Evolutionary conservation across 352 stramenopile genomes (phyloP).

Genomic region (Globisporangium spinosum): DNA sequence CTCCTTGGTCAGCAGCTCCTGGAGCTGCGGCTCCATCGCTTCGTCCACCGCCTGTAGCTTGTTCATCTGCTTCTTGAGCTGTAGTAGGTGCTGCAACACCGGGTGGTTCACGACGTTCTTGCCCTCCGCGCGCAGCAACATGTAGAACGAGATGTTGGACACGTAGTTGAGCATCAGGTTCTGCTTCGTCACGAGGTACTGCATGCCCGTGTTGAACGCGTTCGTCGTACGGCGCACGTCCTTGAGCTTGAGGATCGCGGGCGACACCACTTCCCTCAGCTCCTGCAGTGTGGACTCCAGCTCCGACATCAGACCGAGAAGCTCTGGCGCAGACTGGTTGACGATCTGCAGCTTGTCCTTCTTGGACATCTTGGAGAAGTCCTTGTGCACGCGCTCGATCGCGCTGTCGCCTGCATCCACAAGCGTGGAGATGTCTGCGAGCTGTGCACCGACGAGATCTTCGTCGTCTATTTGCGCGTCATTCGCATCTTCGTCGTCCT

Average conservation of each 20-base stretch:
- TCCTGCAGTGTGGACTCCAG: slow-evolving; percentile 64
- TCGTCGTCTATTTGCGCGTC: slow-evolving; percentile 48
- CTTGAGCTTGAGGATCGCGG: slow-evolving; percentile 70
- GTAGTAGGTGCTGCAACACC: slow-evolving; percentile 70
- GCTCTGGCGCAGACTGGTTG: slow-evolving; percentile 73
- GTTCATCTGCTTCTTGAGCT: slow-evolving; percentile 74
- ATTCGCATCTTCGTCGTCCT: slow-evolving; percentile 32
- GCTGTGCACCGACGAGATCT: slow-evolving; percentile 57
- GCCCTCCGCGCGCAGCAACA: slow-evolving; percentile 72
- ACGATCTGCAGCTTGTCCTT: slow-evolving; percentile 87
- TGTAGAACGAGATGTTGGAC: slow-evolving; percentile 85
- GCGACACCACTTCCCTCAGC: slow-evolving; percentile 59
- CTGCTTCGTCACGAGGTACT: slow-evolving; percentile 77
- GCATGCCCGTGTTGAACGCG: slow-evolving; percentile 56
- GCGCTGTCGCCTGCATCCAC: slow-evolving; percentile 44
- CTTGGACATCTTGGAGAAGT: slow-evolving; percentile 85
- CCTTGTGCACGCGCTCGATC: slow-evolving; percentile 72
- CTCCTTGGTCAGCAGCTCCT: slow-evolving; percentile 64
- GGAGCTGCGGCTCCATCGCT: slow-evolving; percentile 49
- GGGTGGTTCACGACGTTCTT: slow-evolving; percentile 79
- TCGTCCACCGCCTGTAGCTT: slow-evolving; percentile 57
- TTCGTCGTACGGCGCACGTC: slow-evolving; percentile 53
- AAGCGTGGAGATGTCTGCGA: slow-evolving; percentile 72
- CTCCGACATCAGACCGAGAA: slow-evolving; percentile 67
- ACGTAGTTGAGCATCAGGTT: slow-evolving; percentile 85